Conservation (phyloP, 2,329 filamentous ascomycete species). For the Colletotrichum australisinense region DNA sequence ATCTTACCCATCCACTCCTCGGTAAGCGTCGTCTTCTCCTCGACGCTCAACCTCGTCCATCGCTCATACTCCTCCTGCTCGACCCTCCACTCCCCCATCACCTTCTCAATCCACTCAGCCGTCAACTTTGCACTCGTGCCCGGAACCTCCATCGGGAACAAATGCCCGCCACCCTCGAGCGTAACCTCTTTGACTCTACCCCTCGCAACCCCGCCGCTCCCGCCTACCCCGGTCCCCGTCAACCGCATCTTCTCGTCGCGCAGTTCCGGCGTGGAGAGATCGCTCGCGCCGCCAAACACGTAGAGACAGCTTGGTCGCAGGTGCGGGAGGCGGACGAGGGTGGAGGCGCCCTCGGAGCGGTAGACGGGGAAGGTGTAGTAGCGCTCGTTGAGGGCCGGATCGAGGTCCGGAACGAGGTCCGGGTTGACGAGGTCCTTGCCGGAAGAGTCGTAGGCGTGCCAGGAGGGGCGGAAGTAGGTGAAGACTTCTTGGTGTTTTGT, state of each 20-base stretch:
- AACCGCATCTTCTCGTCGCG: constrained; percentile 67
- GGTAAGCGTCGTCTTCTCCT: constrained; percentile 67
- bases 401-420: constrained; percentile 57
- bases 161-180: constrained; percentile 76
- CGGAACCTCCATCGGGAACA: constrained; percentile 86
- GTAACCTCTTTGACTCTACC: constrained; percentile 76
- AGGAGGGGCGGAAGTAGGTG: constrained; percentile 76
- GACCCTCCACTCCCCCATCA: constrained; percentile 66
- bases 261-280: constrained; percentile 62
- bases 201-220: constrained; percentile 71
- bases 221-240: constrained; percentile 75
- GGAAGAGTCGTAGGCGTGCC: constrained; percentile 52
- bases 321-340: constrained; percentile 67
- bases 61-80: constrained; percentile 68
- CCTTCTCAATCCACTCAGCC: constrained; percentile 66
- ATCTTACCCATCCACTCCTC: constrained; percentile 68
- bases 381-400: constrained; percentile 49
- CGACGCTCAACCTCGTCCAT: constrained; percentile 62
- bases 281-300: constrained; percentile 72
- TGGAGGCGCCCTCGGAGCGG: constrained; percentile 70
- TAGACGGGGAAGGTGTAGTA: constrained; percentile 69
- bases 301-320: constrained; percentile 76
- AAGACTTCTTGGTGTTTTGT: constrained; percentile 91
- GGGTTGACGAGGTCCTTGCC: constrained; percentile 53
- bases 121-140: constrained; percentile 71